Evolutionary conservation across 1,139 yeast species (phyloP).

Genomic region (Protomyces inundatus): DNA sequence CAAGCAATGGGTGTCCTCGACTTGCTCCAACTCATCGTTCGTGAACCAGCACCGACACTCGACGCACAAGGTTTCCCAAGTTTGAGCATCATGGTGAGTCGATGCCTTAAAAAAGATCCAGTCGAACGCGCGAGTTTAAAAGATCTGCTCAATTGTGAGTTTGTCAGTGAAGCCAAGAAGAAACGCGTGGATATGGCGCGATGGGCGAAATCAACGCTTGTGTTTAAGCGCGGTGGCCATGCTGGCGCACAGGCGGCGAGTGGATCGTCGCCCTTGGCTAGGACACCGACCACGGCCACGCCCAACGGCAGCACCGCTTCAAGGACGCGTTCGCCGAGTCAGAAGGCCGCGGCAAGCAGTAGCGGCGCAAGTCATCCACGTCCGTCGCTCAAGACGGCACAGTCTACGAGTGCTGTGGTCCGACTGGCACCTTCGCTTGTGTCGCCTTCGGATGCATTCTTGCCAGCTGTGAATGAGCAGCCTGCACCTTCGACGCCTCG

Average conservation of each 20-base stretch:
- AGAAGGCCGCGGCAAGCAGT: too few species aligned
- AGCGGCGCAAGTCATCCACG: neutral
- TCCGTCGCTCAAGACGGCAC: neutral
- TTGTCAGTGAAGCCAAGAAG: slow-evolving; percentile 45
- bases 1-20: slow-evolving; percentile 84
- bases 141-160: slow-evolving; percentile 33
- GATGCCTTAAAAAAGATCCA: slow-evolving; percentile 20
- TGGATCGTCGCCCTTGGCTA: neutral
- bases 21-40: slow-evolving; percentile 81
- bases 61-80: slow-evolving; percentile 3
- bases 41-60: slow-evolving; percentile 81
- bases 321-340: too few species aligned
- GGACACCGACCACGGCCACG: too few species aligned
- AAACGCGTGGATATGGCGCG: slow-evolving; percentile 45
- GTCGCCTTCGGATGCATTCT: neutral
- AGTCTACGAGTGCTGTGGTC: neutral
- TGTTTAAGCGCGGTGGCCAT: neutral
- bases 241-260: neutral
- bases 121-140: slow-evolving; percentile 10
- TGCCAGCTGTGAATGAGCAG: neutral
- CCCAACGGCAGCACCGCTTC: too few species aligned
- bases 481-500: neutral
- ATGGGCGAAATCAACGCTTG: slow-evolving; percentile 48
- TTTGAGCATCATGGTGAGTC: slow-evolving; percentile 12
- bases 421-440: neutral